phyloP scores from a whole-genome alignment of 129 eudicot genomes.

The Rutidosis leptorrhynchoides region DNA sequence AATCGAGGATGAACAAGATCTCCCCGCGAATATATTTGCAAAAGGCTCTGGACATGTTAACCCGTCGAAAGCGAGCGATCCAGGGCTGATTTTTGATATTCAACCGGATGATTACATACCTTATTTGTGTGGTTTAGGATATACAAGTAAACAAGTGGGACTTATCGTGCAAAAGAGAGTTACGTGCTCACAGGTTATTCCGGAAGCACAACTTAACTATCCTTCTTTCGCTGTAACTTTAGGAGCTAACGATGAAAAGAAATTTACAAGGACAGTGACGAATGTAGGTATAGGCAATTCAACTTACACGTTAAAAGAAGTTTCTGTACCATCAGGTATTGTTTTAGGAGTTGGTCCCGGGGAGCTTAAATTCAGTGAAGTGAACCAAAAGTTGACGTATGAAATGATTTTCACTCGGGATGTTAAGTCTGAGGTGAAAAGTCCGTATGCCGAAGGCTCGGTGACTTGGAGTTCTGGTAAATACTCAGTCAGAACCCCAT shows the following conservation, averaged over 20 bases:
- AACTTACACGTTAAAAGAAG: slow-evolving; percentile 17
- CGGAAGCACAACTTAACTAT: slow-evolving; percentile 35
- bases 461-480: slow-evolving; percentile 39
- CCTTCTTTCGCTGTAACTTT: slow-evolving; percentile 38
- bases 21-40: slow-evolving; percentile 32
- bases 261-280: slow-evolving; percentile 46
- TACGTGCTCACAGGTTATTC: slow-evolving; percentile 25
- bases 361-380: slow-evolving; percentile 27
- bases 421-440: neutral
- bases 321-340: slow-evolving; percentile 26
- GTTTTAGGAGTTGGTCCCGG: slow-evolving; percentile 12
- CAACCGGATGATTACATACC: slow-evolving; percentile 31
- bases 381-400: slow-evolving; percentile 41
- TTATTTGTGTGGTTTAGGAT: slow-evolving; percentile 37
- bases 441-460: slow-evolving; percentile 33
- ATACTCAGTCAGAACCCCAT: slow-evolving; percentile 42
- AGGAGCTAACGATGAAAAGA: neutral
- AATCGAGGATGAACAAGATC: slow-evolving; percentile 31
- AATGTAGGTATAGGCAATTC: slow-evolving; percentile 44
- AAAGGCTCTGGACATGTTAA: slow-evolving; percentile 38
- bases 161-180: slow-evolving; percentile 27
- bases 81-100: slow-evolving; percentile 39
- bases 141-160: slow-evolving; percentile 32
- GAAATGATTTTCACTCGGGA: slow-evolving; percentile 28
- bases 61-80: slow-evolving; percentile 32